Conservation (phyloP, 2,329 filamentous ascomycete genomes). For the Grosmannia serpens region DNA sequence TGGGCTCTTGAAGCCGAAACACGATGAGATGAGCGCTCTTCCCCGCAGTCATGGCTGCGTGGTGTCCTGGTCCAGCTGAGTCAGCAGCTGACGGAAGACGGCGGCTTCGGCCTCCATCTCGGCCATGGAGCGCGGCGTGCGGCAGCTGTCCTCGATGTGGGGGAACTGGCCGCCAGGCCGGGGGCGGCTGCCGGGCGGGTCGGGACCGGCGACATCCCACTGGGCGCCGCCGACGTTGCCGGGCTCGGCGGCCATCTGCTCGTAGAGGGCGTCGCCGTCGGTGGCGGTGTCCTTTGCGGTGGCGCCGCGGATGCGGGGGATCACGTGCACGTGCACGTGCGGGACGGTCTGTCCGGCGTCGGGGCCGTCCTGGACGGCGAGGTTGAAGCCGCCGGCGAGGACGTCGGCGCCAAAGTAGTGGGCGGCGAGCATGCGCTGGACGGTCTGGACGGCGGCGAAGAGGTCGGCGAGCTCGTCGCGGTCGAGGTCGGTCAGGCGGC, state of each 20-base stretch:
- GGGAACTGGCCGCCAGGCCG: constrained; percentile 47
- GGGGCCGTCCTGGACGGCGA: constrained; percentile 86
- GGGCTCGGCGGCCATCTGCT: constrained; percentile 69
- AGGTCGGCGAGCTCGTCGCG: constrained; percentile 65
- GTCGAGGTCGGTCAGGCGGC: constrained; percentile 64
- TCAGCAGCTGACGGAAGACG: constrained; percentile 44
- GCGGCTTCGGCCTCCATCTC: constrained; percentile 75
- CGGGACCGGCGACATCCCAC: constrained; percentile 32
- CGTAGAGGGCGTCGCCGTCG: constrained; percentile 64
- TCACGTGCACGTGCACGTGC: constrained; percentile 88
- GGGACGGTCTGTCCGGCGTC: constrained; percentile 89
- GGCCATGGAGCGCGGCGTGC: constrained; percentile 54
- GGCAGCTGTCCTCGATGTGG: constrained; percentile 57
- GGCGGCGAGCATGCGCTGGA: constrained; percentile 61
- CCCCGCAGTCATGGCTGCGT: background rate
- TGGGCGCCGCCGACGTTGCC: constrained; percentile 69
- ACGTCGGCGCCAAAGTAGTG: constrained; percentile 33
- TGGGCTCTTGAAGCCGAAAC: too few species aligned
- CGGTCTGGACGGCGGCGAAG: constrained; percentile 73
- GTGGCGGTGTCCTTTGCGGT: constrained; percentile 25
- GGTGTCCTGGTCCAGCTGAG: constrained; percentile 20
- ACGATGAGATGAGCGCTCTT: too few species aligned
- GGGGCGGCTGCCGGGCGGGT: constrained; percentile 9
- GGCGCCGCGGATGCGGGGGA: constrained; percentile 56
- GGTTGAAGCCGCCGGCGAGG: constrained; percentile 60